A percentile compares a stretch with the other conserved stretches of the same genome.
Conservation (phyloP, 257 asterid genomes). For the Orobanche coerulescens region DNA sequence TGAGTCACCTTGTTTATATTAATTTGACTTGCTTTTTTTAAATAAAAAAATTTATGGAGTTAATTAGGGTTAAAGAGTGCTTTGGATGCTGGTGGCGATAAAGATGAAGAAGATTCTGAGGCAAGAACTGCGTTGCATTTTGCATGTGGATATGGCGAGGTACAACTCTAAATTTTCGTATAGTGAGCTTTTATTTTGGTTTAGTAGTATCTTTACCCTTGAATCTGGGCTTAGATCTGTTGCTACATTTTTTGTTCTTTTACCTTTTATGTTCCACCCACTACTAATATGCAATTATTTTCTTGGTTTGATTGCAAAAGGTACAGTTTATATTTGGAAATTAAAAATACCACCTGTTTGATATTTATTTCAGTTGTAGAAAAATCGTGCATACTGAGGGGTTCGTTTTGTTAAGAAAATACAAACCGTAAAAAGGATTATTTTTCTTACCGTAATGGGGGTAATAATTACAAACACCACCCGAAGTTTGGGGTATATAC, state of each 20-base stretch:
- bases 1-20: too few species aligned
- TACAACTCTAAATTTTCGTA: conserved; percentile 19
- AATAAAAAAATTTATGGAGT: background rate
- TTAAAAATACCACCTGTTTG: background rate
- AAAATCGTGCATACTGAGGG: too few species aligned
- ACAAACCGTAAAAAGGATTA: too few species aligned
- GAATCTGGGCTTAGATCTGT: too few species aligned
- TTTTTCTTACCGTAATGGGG: too few species aligned
- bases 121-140: conserved; percentile 94
- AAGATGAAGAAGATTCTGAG: conserved; percentile 91
- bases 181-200: background rate
- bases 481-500: too few species aligned
- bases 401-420: too few species aligned
- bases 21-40: background rate
- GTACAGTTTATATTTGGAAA: background rate
- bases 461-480: too few species aligned
- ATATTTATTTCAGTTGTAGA: too few species aligned
- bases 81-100: conserved; percentile 66
- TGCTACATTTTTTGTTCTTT: too few species aligned
- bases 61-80: conserved; percentile 71
- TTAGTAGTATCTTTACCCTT: background rate
- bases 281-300: background rate
- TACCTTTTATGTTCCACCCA: too few species aligned
- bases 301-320: background rate
- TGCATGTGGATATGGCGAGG: conserved; percentile 97